Percentiles rank a stretch among this genome's conserved stretches.
These are phyloP conservation scores for Psidium friedrichsthalianum DNA, from an alignment of 345 rosid genomes.

Conservation along the genomic window DNA sequence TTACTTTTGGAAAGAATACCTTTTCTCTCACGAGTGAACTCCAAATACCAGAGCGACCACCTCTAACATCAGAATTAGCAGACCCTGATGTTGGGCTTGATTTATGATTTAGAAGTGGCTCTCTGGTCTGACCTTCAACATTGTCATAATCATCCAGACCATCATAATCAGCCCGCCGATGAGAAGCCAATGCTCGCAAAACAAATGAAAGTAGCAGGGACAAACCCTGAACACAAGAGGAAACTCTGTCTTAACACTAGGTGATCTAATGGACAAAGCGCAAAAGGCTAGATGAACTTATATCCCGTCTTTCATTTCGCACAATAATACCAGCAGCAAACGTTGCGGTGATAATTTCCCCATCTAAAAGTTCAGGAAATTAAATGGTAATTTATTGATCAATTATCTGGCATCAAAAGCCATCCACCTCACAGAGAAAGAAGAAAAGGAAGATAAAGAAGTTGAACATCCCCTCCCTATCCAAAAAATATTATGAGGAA, in stretches of 20 bases:
- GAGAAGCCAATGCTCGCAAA: slow-evolving; percentile 64
- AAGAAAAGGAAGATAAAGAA: neutral
- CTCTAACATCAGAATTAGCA: slow-evolving; percentile 24
- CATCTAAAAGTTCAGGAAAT: neutral
- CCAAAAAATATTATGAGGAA: neutral
- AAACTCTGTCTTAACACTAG: neutral
- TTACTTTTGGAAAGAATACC: slow-evolving; percentile 25
- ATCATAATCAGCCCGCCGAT: slow-evolving; percentile 26
- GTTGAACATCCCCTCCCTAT: neutral
- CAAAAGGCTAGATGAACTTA: neutral
- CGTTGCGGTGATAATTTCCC: neutral
- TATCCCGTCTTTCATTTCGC: neutral
- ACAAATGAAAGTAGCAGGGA: slow-evolving; percentile 59
- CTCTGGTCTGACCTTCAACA: slow-evolving; percentile 31
- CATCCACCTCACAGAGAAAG: neutral
- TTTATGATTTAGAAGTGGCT: slow-evolving; percentile 64
- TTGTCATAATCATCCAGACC: neutral
- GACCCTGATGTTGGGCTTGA: slow-evolving; percentile 46
- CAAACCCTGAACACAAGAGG: slow-evolving; percentile 35
- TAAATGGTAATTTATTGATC: neutral
- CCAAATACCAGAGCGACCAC: slow-evolving; percentile 44
- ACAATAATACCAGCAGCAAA: neutral
- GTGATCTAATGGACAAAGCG: neutral
- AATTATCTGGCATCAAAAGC: neutral
- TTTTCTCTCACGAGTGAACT: slow-evolving; percentile 72